Conservation (phyloP, 208 protist genomes). For the Acanthamoeba triangularis region DNA sequence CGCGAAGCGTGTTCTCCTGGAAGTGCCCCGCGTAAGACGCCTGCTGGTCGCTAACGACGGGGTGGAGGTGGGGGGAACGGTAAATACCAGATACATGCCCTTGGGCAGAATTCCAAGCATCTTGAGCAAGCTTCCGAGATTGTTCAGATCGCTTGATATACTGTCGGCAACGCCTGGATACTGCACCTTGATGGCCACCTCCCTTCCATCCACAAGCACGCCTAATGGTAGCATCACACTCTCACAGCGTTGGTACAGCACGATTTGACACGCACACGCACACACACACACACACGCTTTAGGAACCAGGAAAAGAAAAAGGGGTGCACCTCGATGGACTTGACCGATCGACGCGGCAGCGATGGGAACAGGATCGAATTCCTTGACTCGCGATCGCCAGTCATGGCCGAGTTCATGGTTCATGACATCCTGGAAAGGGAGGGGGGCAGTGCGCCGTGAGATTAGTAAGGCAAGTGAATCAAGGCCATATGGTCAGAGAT, state of each 20-base stretch:
- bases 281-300: not conserved
- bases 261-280: slow-evolving; percentile 52
- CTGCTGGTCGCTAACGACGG: not conserved
- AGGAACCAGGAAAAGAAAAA: not conserved
- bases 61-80: not conserved
- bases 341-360: slow-evolving; percentile 98
- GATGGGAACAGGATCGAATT: slow-evolving; percentile 95
- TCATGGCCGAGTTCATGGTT: slow-evolving; percentile 83
- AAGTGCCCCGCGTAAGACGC: slow-evolving; percentile 70
- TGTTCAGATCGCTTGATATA: slow-evolving; percentile 95
- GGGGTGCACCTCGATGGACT: slow-evolving; percentile 63
- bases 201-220: slow-evolving; percentile 86
- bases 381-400: slow-evolving; percentile 90
- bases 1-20: slow-evolving; percentile 84
- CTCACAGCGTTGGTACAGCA: too few relatives aligned
- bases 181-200: slow-evolving; percentile 92
- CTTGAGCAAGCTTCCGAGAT: slow-evolving; percentile 93
- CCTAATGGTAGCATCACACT: not conserved
- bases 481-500: not conserved
- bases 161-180: slow-evolving; percentile 90
- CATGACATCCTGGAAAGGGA: slow-evolving; percentile 67
- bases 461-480: not conserved
- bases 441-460: not conserved
- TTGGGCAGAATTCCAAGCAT: slow-evolving; percentile 92
- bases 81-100: slow-evolving; percentile 92